Percentiles rank a stretch among this genome's conserved stretches.
These are phyloP conservation scores for Sphagnurus paluster DNA, from an alignment of 1,284 basidiomycete genomes.

Conservation along the genomic window DNA sequence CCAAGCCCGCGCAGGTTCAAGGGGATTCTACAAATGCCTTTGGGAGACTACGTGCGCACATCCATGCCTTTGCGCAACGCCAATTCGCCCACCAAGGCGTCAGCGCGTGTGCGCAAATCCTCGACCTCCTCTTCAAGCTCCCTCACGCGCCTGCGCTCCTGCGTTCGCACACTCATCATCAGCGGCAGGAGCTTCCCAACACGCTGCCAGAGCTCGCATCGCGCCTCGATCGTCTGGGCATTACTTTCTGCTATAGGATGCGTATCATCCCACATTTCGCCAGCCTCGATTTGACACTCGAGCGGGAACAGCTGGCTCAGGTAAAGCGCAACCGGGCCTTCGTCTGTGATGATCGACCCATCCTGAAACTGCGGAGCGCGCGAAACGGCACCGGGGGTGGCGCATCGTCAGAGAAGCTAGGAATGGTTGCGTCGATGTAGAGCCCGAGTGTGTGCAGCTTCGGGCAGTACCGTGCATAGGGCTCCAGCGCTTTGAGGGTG, in stretches of 20 bases:
- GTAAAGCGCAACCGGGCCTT: constrained; percentile 48
- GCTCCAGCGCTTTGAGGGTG: constrained; percentile 49
- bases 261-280: constrained; percentile 42
- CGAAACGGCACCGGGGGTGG: constrained; percentile 35
- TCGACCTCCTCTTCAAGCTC: constrained; percentile 49
- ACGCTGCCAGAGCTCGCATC: constrained; percentile 44
- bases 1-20: not conserved
- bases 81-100: constrained; percentile 44
- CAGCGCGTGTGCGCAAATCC: constrained; percentile 49
- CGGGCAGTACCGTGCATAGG: constrained; percentile 56
- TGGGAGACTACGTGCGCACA: not conserved
- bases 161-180: constrained; percentile 44
- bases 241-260: constrained; percentile 26
- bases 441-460: constrained; percentile 51
- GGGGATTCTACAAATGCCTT: too few species aligned
- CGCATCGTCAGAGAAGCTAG: constrained; percentile 6
- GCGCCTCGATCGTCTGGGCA: constrained; percentile 24
- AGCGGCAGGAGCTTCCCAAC: constrained; percentile 48
- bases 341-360: constrained; percentile 51
- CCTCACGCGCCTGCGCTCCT: constrained; percentile 45
- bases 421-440: constrained; percentile 41
- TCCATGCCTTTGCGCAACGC: not conserved
- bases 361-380: constrained; percentile 37
- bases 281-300: constrained; percentile 21
- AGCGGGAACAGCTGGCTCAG: constrained; percentile 48